Evolutionary conservation across 2,329 filamentous ascomycete genomes (phyloP), one percentile per base, ranked within the genome.

Genomic region (Pseudogymnoascus sp.): DNA sequence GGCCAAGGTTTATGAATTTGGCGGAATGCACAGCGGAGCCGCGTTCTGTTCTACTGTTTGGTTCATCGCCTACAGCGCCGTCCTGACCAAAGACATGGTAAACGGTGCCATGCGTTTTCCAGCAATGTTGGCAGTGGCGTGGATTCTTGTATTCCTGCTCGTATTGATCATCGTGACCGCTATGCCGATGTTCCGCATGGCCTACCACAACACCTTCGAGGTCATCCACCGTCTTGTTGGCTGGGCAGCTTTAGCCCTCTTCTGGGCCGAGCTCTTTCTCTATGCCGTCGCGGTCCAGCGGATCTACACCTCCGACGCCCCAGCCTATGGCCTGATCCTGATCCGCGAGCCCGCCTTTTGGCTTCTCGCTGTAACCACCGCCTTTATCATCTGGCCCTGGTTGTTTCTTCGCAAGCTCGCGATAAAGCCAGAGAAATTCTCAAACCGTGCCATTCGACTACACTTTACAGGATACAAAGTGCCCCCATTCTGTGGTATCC

Each of bases 341-440:
- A 66, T 63, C 34, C 67, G 67, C 18, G 63, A 66, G 4, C 83
- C 82, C 1, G 74, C 78, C 1, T 84, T 87, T 73, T 88, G 83
- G 82, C 79, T 81, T 66, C 75, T 87, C n/a, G 64, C 81, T 38
- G 65, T 79, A 59, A 80, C 82, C 23, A 84, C 83, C 7, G 62
- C 76, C 36, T 77, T 82, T 64, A 76, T 86, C 43, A 72, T 84
- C 28, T 79, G 83, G 59, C 84, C 85, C 2, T 88, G 85, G 84
- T 69, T 84, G 3, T 76, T 80, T 49, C 78, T 88, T 28, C 79
- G 83, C 34, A 81, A 79, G 66, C 79, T 84, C 64, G 72, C 73
- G 16, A 80, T 86, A 65, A 73, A 74, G 14, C 75, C 82, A 4
- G 80, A 85, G 66, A 70, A 75, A 25, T 78, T 88, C 14, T 88